Conservation (phyloP, 2,329 filamentous ascomycete species). For the Pseudogymnoascus sp. region DNA sequence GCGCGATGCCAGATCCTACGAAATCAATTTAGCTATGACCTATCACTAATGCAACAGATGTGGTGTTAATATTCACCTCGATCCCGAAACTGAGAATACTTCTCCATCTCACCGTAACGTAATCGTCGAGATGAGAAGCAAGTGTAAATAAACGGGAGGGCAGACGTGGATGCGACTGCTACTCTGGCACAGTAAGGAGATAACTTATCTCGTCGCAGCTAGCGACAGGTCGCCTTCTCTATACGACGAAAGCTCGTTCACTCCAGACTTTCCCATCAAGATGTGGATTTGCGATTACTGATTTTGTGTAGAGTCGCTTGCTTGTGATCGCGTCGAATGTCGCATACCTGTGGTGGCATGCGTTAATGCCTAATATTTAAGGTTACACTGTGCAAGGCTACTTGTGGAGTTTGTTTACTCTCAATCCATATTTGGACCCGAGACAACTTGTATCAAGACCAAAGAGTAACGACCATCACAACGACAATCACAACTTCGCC, state of each 20-base stretch:
- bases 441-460: conserved; percentile 5
- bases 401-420: conserved; percentile 8
- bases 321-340: not conserved
- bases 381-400: not conserved
- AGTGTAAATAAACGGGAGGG: not conserved
- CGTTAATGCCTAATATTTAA: not conserved
- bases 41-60: conserved; percentile 14
- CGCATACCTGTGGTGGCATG: not conserved
- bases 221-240: conserved; percentile 7
- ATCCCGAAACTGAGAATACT: conserved; percentile 67
- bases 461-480: not conserved
- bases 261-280: conserved; percentile 2
- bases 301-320: not conserved
- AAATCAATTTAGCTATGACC: conserved; percentile 19
- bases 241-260: conserved; percentile 5
- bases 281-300: not conserved
- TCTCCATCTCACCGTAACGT: conserved; percentile 48
- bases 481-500: conserved; percentile 4
- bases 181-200: conserved; percentile 4
- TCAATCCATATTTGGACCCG: not conserved
- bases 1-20: conserved; percentile 86
- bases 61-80: conserved; percentile 42
- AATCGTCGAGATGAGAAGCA: not conserved
- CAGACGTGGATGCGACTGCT: not conserved
- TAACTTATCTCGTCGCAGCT: conserved; percentile 5